Evolutionary conservation across 1,284 basidiomycete genomes (phyloP), one percentile per base, ranked within the genome.

Genomic region (Puccinia novopanici): DNA sequence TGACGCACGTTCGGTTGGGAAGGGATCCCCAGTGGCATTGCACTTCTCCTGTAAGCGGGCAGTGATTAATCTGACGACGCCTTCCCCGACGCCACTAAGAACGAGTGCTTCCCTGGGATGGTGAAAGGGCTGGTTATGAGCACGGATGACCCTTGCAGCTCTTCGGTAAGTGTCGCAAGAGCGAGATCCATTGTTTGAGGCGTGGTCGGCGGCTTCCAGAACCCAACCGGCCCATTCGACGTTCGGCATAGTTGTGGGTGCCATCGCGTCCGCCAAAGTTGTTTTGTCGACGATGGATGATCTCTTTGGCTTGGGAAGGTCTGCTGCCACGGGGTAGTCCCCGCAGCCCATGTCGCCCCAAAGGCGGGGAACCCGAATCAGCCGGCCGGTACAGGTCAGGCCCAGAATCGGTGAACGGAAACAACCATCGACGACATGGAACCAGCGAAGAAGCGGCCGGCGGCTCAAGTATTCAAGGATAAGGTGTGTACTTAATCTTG

Each of bases 181-280:
- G 19, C 76, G 63, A 13, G 63, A 59, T 15, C 76, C 76, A 40
- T 78, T 70, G 34, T 15, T 45, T 12, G 55, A 22, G 55, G 76
- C 76, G 55, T 68, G 50, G 40, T 78, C 65, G 17, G 76, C 76
- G 8, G 76, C 76, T 37, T 78, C 52, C 45, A 71, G 65, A 42
- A 78, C 50, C 76, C 76, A 78, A 22, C 54, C 65, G 12, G 76
- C 76, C 76, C 76, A 78, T 61, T 75, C 73, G 42, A 24, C 54
- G 50, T 75, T 75, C 30, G 50, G 34, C 24, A 50, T 22, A 6
- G 52, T 72, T 72, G 50, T n/a, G 55, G 70, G 70, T 40, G 61
- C 37, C 61, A 63, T 63, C 30, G 15, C 3, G 9, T 19, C 17
- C 24, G 22, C 10, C 10, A n/a, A 12, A 27, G 52, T 12, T 22